Percentiles rank a stretch among this genome's conserved stretches.
Conservation (phyloP, 495 filamentous ascomycete species). For the Rostrohypoxylon terebratum region DNA sequence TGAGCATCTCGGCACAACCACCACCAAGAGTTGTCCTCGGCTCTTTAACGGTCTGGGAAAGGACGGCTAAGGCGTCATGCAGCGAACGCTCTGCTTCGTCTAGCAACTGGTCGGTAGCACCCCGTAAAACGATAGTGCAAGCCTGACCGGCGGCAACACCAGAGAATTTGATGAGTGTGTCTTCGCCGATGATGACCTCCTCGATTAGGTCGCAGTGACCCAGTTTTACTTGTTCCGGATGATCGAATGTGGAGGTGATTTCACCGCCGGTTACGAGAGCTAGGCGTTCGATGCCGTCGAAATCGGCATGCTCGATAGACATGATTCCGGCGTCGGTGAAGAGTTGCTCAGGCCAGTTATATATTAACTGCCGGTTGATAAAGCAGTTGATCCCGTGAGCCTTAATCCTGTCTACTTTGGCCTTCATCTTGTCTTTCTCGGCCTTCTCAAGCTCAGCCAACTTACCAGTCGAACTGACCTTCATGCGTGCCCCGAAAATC, state of each 20-base stretch:
- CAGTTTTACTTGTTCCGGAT: conserved; percentile 95
- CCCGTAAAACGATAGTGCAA: conserved; percentile 96
- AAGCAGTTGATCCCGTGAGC: conserved; percentile 99
- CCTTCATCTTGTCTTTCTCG: conserved; percentile 98
- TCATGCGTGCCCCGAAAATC: conserved; percentile 96
- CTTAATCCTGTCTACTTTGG: conserved; percentile 99
- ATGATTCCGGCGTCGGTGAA: conserved; percentile 98
- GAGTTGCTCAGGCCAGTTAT: conserved; percentile 99
- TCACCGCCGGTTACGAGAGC: conserved; percentile 96
- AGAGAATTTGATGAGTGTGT: conserved; percentile 96
- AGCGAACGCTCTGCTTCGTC: conserved; percentile 97
- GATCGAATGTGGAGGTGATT: conserved; percentile 97
- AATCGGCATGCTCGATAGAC: conserved; percentile 98
- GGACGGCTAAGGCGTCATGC: conserved; percentile 95
- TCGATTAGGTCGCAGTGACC: conserved; percentile 96
- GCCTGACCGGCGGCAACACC: conserved; percentile 94
- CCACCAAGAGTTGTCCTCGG: conserved; percentile 94
- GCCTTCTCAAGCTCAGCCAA: conserved; percentile 97
- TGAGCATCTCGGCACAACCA: conserved; percentile 97
- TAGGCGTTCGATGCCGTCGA: conserved; percentile 95
- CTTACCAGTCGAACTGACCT: conserved; percentile 94
- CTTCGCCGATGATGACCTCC: conserved; percentile 97
- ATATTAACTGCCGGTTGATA: conserved; percentile 98
- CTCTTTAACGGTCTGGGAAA: conserved; percentile 96
- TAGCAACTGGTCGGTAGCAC: conserved; percentile 94